Evolutionary conservation across 202 grass and related monocot species (phyloP).

Genomic region (Schoenoplectus tabernaemontani): DNA sequence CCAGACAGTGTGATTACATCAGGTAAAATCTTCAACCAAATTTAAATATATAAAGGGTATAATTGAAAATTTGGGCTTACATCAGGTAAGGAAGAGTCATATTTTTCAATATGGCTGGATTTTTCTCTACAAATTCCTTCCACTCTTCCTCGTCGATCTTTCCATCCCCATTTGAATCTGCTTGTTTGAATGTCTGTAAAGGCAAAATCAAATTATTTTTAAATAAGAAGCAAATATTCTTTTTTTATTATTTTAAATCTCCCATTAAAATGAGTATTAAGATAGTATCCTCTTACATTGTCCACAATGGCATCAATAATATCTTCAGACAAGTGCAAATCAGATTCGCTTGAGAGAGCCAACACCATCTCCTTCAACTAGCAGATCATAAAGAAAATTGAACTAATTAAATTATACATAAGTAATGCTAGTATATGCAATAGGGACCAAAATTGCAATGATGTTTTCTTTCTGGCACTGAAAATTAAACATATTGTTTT

Average conservation of each 20-base stretch:
- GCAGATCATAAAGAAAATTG: neutral
- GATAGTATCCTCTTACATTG: constrained; percentile 34
- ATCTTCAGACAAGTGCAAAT: constrained; percentile 44
- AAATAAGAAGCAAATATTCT: neutral
- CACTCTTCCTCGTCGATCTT: constrained; percentile 64
- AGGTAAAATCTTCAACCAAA: neutral
- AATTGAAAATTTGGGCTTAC: constrained; percentile 31
- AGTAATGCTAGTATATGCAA: neutral
- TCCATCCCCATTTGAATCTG: constrained; percentile 63
- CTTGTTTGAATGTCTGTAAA: constrained; percentile 65
- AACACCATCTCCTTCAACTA: constrained; percentile 88
- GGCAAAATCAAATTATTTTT: neutral
- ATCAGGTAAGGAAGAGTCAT: constrained; percentile 83
- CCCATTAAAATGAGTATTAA: neutral
- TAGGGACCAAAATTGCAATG: neutral
- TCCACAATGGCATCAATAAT: constrained; percentile 47
- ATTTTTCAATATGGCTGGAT: constrained; percentile 57
- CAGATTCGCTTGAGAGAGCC: constrained; percentile 57
- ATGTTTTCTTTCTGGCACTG: neutral
- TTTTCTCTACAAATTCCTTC: constrained; percentile 55
- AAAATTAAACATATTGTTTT: neutral
- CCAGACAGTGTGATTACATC: neutral
- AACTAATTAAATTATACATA: neutral
- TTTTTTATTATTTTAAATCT: neutral
- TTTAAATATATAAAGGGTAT: neutral